phyloP scores from a whole-genome alignment of 768 basidiomycete genomes.

The Rhizopogon vesiculosus region DNA sequence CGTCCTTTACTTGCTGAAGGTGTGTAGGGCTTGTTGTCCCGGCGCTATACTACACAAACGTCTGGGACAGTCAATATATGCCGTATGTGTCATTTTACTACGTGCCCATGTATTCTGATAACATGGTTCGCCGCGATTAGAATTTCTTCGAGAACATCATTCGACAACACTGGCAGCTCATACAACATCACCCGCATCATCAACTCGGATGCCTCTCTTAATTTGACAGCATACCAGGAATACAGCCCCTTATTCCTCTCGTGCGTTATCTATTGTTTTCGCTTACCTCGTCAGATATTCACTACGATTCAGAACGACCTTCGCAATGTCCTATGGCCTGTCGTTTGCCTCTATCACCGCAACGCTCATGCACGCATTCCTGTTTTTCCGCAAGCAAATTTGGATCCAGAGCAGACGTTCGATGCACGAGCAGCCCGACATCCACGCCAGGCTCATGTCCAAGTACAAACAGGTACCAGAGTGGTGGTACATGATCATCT shows the following conservation, averaged over 20 bases:
- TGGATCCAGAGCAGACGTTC: slow-evolving; percentile 66
- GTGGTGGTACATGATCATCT: slow-evolving; percentile 45
- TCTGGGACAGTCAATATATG: slow-evolving; percentile 53
- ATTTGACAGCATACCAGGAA: slow-evolving; percentile 45
- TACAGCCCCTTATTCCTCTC: slow-evolving; percentile 65
- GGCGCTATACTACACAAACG: slow-evolving; percentile 63
- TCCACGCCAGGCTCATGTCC: slow-evolving; percentile 47
- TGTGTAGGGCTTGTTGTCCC: slow-evolving; percentile 51
- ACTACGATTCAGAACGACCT: slow-evolving; percentile 40
- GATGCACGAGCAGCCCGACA: slow-evolving; percentile 74
- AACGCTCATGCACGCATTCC: slow-evolving; percentile 64
- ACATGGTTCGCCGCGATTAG: slow-evolving; percentile 13
- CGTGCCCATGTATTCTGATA: not conserved
- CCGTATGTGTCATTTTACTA: slow-evolving; percentile 33
- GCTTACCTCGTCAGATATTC: slow-evolving; percentile 15
- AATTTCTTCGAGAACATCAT: slow-evolving; percentile 63
- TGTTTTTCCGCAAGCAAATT: slow-evolving; percentile 79
- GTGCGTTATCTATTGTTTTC: slow-evolving; percentile 18
- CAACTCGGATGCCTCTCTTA: slow-evolving; percentile 49
- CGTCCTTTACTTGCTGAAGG: slow-evolving; percentile 46
- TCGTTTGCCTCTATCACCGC: slow-evolving; percentile 83
- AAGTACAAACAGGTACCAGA: slow-evolving; percentile 43
- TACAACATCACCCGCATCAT: slow-evolving; percentile 62
- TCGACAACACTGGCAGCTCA: slow-evolving; percentile 50
- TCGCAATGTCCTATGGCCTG: slow-evolving; percentile 74